Base-by-base conservation (phyloP, 805 yeast genomes). In the Ogataea salicorniae region DNA sequence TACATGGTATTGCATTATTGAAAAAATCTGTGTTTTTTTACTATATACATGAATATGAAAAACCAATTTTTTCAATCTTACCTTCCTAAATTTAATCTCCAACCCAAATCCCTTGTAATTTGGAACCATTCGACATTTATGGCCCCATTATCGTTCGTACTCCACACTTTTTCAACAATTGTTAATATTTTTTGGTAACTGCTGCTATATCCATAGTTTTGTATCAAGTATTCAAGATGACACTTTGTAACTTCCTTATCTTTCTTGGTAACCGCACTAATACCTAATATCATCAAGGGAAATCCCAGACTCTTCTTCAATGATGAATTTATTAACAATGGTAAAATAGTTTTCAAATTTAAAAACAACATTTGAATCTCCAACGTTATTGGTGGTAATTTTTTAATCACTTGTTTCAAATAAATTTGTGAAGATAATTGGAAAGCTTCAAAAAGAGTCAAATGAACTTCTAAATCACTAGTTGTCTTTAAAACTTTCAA, bases 51-150 rank as follows among this genome's bases (percentile, higher is more conserved):
- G 20, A 20, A 20, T 20, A 20, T 20, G 20, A 26, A 15, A 26
- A 9, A 26, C 11, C 9, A 7, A 26, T 26, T 9, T 9, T 9
- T 9, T 26, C n/a, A 6, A 11, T 9, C 1, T 7, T 34, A 39
- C 18, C 61, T 50, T 17, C 61, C 62, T 29, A 59, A 41, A 41
- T 60, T 60, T 23, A 59, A 50, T 37, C 58, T 52, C 76, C 76
- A 71, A 2, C 73, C 74, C 36, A 70, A 45, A 26, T 62, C 52
- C 29, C 61, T 65, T 1, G 74, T 65, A 1, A 72, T 57, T 41
- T 59, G 64, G 42, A 61, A 68, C 74, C 74, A 73, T 53, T 72
- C 75, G 16, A 71, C 61, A 49, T 67, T 67, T 8, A 61, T 35
- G 8, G 55, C 54, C 2, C 76, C 76, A 17, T 59, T 52, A 5